Percentiles rank a stretch among this genome's conserved stretches.
Evolutionary conservation across 1,284 basidiomycete species (phyloP).

Genomic region (Sphaerobolus stellatus): DNA sequence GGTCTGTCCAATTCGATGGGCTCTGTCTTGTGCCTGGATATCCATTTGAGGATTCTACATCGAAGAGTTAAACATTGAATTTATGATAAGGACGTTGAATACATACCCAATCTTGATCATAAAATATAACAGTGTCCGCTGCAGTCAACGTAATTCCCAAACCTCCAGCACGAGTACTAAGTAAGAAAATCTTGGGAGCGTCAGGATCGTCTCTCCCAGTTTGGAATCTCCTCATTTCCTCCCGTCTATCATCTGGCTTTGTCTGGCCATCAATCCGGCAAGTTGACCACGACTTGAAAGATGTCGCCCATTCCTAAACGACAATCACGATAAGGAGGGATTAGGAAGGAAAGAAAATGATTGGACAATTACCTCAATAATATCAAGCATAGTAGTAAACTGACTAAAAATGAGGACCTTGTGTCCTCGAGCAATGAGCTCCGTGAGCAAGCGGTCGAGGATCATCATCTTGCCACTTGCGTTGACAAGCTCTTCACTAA

Average conservation of each 20-base stretch:
- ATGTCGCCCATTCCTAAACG: constrained; percentile 77
- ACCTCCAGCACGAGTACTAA: constrained; percentile 92
- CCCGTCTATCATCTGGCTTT: constrained; percentile 72
- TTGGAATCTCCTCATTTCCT: constrained; percentile 87
- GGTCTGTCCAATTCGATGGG: constrained; percentile 94
- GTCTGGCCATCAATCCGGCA: constrained; percentile 92
- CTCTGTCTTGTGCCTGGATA: constrained; percentile 92
- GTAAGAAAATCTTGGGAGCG: constrained; percentile 80
- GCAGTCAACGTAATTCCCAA: constrained; percentile 90
- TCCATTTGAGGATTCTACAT: constrained; percentile 93
- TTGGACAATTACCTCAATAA: constrained; percentile 69
- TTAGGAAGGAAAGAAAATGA: constrained; percentile 1
- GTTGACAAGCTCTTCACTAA: constrained; percentile 78
- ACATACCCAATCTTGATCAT: constrained; percentile 91
- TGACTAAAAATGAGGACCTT: constrained; percentile 94
- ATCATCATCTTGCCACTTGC: constrained; percentile 97
- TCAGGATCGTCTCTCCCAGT: constrained; percentile 60
- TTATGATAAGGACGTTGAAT: neutral
- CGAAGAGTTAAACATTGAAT: constrained; percentile 7
- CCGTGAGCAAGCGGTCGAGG: constrained; percentile 83
- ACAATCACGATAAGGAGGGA: constrained; percentile 1
- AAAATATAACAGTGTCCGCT: constrained; percentile 94
- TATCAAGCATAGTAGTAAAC: constrained; percentile 94
- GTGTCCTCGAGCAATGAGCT: constrained; percentile 79
- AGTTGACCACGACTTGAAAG: constrained; percentile 77